A percentile compares a stretch with the other conserved stretches of the same genome.
phyloP scores from a whole-genome alignment of 129 eudicot species.

The Gnaphalium uliginosum region DNA sequence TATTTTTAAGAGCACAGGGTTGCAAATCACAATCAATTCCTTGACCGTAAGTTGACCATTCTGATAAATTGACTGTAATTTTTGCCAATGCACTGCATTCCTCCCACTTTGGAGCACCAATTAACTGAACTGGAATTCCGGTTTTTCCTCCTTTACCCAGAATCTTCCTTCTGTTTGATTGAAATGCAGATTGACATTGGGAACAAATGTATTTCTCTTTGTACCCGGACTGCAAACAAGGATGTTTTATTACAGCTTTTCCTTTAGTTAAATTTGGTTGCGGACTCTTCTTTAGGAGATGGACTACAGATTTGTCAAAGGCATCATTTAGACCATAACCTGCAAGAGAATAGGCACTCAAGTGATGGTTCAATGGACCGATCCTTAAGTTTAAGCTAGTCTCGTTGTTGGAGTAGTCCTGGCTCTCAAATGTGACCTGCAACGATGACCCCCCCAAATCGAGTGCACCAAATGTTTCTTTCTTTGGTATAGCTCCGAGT shows the following conservation, averaged over 20 bases:
- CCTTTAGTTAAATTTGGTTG: slow-evolving; percentile 56
- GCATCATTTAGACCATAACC: slow-evolving; percentile 99
- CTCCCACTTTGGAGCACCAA: slow-evolving; percentile 91
- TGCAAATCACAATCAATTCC: slow-evolving; percentile 81
- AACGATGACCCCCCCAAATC: slow-evolving; percentile 96
- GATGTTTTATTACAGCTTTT: slow-evolving; percentile 64
- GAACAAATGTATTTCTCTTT: slow-evolving; percentile 71
- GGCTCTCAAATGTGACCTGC: slow-evolving; percentile 91
- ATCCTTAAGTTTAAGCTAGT: slow-evolving; percentile 75
- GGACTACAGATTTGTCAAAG: slow-evolving; percentile 89
- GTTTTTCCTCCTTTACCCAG: slow-evolving; percentile 53
- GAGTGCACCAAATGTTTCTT: slow-evolving; percentile 90
- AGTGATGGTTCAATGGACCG: slow-evolving; percentile 81
- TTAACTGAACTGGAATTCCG: slow-evolving; percentile 53
- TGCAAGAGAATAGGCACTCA: slow-evolving; percentile 87
- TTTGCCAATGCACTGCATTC: slow-evolving; percentile 77
- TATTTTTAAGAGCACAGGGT: slow-evolving; percentile 85
- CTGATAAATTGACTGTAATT: slow-evolving; percentile 79
- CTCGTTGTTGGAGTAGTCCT: slow-evolving; percentile 46
- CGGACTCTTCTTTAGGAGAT: slow-evolving; percentile 58
- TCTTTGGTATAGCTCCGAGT: slow-evolving; percentile 69
- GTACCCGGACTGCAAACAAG: slow-evolving; percentile 87
- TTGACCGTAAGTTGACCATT: slow-evolving; percentile 69
- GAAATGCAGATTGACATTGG: slow-evolving; percentile 59
- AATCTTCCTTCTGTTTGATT: slow-evolving; percentile 35